A percentile compares a stretch with the other conserved stretches of the same genome.
Evolutionary conservation across 2,329 filamentous ascomycete species (phyloP).

Genomic region (Xylaria sp.): DNA sequence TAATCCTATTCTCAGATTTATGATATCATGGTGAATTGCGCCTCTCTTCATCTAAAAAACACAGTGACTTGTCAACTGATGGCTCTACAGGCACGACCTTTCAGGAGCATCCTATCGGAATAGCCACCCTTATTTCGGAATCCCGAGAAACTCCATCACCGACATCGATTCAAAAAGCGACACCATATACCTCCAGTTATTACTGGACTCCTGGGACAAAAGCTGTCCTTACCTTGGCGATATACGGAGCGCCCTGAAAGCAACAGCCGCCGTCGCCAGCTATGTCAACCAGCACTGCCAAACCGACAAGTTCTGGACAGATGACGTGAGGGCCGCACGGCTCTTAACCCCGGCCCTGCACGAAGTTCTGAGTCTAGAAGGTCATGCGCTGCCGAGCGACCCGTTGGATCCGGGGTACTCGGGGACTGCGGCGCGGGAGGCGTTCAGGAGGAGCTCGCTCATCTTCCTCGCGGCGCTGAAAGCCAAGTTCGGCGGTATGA

Average conservation of each 20-base stretch:
- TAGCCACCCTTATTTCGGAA: conserved; percentile 36
- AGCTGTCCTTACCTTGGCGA: conserved; percentile 41
- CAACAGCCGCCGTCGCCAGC: conserved; percentile 43
- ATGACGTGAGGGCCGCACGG: conserved; percentile 42
- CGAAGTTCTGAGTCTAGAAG: conserved; percentile 42
- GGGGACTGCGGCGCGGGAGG: conserved; percentile 42
- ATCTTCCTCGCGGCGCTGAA: conserved; percentile 44
- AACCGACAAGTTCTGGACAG: conserved; percentile 39
- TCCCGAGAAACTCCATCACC: conserved; percentile 38
- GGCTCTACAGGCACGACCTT: conserved; percentile 42
- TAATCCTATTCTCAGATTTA: conserved; percentile 40
- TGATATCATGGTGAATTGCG: conserved; percentile 44
- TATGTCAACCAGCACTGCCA: conserved; percentile 41
- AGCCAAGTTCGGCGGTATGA: conserved; percentile 38
- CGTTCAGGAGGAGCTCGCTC: conserved; percentile 43
- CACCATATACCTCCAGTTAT: conserved; percentile 36
- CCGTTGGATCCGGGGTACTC: conserved; percentile 35
- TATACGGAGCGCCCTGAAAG: conserved; percentile 40
- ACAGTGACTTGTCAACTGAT: conserved; percentile 2
- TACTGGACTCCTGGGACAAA: conserved; percentile 40
- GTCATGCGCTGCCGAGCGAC: conserved; percentile 39
- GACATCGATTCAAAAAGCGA: conserved; percentile 39
- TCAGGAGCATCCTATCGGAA: conserved; percentile 43
- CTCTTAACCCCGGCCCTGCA: conserved; percentile 43
- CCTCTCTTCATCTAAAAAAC: no score